Percentiles rank a stretch among this genome's conserved stretches.
Evolutionary conservation across 345 rosid genomes (phyloP).

Genomic region (Boechera retrofracta): DNA sequence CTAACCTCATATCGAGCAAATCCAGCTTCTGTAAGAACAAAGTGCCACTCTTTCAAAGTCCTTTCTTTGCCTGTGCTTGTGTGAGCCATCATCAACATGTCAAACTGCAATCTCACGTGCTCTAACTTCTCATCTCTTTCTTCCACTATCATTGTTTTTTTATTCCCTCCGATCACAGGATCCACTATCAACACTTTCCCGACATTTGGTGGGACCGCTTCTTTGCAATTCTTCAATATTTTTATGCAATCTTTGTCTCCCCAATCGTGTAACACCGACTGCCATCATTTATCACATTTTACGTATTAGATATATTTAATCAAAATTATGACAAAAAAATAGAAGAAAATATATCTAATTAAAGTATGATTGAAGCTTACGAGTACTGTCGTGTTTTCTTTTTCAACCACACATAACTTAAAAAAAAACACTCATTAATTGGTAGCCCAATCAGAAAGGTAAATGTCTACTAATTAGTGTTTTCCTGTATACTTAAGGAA

Average conservation of each 20-base stretch:
- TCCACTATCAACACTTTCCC: slow-evolving; percentile 75
- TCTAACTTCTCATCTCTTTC: slow-evolving; percentile 48
- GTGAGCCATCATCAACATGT: slow-evolving; percentile 83
- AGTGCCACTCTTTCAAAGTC: slow-evolving; percentile 66
- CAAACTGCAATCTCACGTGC: slow-evolving; percentile 57
- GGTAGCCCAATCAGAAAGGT: too few relatives aligned
- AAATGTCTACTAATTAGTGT: neutral
- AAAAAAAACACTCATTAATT: too few relatives aligned
- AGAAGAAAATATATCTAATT: neutral
- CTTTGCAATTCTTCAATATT: slow-evolving; percentile 67
- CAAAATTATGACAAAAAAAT: too few relatives aligned
- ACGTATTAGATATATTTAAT: neutral
- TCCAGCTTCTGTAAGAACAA: slow-evolving; percentile 62
- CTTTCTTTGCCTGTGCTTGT: slow-evolving; percentile 69
- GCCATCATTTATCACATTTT: slow-evolving; percentile 19
- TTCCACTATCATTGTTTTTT: slow-evolving; percentile 21
- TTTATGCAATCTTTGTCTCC: slow-evolving; percentile 67
- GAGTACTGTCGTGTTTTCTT: neutral
- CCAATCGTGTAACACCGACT: slow-evolving; percentile 81
- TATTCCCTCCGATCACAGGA: slow-evolving; percentile 50
- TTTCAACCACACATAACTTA: too few relatives aligned
- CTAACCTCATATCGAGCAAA: slow-evolving; percentile 52
- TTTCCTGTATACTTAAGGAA: neutral
- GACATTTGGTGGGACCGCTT: slow-evolving; percentile 55
- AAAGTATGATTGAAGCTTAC: neutral